Evolutionary conservation across 2,329 filamentous ascomycete genomes (phyloP), one percentile per base, ranked within the genome.

Genomic region (Fusarium xylarioides): DNA sequence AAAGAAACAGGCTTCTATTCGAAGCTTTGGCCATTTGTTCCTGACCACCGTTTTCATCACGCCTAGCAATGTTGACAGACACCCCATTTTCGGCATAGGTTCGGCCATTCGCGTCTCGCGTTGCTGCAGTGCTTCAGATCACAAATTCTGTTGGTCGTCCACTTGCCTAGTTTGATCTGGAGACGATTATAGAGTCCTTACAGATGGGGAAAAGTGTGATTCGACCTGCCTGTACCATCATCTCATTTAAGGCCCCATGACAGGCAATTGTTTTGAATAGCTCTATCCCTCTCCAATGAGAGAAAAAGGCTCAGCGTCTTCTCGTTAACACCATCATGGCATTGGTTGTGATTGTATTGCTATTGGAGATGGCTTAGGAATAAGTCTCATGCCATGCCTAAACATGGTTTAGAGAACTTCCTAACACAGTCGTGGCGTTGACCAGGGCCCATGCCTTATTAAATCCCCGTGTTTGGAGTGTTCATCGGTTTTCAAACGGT

Each of bases 21-120:
- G 37, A 66, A 75, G 74, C 74, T 73, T 54, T 66, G 73, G 35
- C 74, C 68, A 73, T 63, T 71, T 74, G 66, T 73, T 77, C 72
- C 52, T 66, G 44, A 34, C 54, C 61, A 46, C 42, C 53, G 56
- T 55, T 37, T 55, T 70, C 32, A 49, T 47, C 56, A 63, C 47
- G 49, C 32, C 46, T 47, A 37, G 59, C 28, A 46, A 67, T 59
- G 62, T 63, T 63, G 47, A 68, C 57, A 58, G 42, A 47, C 37
- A 57, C 50, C 60, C 63, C 61, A 66, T 49, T 63, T 67, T 66
- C 54, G 37, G 56, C 47, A 47, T 63, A 67, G 58, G 42, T 66
- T 69, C 66, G 66, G 66, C 44, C 66, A 70, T 69, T 69, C 66
- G 66, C 66, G 66, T 65, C 47, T 70, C 66, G 66, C 66, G 59